A percentile compares a stretch with the other conserved stretches of the same genome.
Evolutionary conservation across 2,329 filamentous ascomycete species (phyloP).

Genomic region (Annulohypoxylon truncatum): DNA sequence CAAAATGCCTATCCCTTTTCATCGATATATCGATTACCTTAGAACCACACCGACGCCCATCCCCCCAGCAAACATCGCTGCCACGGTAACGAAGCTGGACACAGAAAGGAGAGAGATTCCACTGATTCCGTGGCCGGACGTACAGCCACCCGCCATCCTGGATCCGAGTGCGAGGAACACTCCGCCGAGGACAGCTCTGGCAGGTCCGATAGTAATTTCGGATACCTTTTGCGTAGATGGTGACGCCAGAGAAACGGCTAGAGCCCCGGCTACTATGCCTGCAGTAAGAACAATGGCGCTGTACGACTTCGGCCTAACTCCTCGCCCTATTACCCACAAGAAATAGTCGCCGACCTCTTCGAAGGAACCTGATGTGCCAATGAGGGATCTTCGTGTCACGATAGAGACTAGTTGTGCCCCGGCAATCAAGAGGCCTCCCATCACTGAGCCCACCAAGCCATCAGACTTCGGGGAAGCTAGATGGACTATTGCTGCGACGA

Average conservation of each 20-base stretch:
- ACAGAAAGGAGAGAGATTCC: constrained; percentile 72
- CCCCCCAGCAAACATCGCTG: constrained; percentile 67
- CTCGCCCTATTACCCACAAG: constrained; percentile 56
- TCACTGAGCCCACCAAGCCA: constrained; percentile 58
- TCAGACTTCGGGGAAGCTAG: constrained; percentile 48
- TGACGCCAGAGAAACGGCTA: constrained; percentile 50
- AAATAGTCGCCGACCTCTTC: constrained; percentile 69
- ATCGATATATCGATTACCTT: constrained; percentile 4
- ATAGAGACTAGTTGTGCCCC: constrained; percentile 68
- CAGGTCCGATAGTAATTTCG: constrained; percentile 47
- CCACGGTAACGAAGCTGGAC: constrained; percentile 72
- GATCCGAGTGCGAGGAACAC: constrained; percentile 69
- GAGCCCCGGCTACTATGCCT: constrained; percentile 63
- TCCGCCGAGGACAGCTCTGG: constrained; percentile 64
- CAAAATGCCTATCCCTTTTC: not conserved
- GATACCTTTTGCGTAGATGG: constrained; percentile 48
- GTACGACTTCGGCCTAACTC: constrained; percentile 51
- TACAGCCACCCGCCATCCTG: constrained; percentile 73
- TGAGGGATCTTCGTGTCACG: constrained; percentile 61
- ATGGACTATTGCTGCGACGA: constrained; percentile 55
- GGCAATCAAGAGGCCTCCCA: constrained; percentile 70
- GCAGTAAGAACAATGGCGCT: constrained; percentile 63
- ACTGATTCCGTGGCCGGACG: constrained; percentile 76
- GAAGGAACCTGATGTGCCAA: constrained; percentile 72
- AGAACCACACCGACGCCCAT: constrained; percentile 46